Evolutionary conservation across 768 basidiomycete species (phyloP), one percentile per base, ranked within the genome.

Genomic region (Termitomyces sp.): DNA sequence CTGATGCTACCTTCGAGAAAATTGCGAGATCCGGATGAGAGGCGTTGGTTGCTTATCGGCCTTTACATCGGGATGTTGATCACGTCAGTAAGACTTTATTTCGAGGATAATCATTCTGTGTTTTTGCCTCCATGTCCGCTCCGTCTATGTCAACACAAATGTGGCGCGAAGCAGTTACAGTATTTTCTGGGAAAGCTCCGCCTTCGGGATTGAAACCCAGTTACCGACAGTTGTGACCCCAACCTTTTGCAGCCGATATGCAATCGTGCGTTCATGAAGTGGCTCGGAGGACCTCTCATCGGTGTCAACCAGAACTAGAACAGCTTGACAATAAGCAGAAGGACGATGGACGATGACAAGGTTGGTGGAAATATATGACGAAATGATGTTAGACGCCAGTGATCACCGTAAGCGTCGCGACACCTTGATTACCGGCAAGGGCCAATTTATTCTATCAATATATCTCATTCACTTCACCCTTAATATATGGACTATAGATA

Each of bases 31-130:
- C 32, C 32, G 32, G 32, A 75, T 30, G 75, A 80, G 20, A 79
- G 80, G 59, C 80, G 80, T 61, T 81, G 79, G 79, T 68, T 81
- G 8, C 59, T 77, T 1, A 62, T 70, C 3, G 79, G 78, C 3
- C 64, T 82, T 38, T 79, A 82, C 55, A 70, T 70, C 43, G 70
- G 66, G 41, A 75, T 80, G 75, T 77, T 72, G 71, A 78, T 59
- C 12, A 66, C 48, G 63, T 69, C 40, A 28, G 26, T 26, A 20
- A 40, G 32, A 26, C 57, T 12, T 62, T 12, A 64, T 20, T 30
- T 33, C 14, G 50, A 61, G 16, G 14, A 50, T 12, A 54, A 54
- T 20, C 35, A n/a, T 10, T 38, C 40, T 20, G 41, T 58, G n/a
- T 35, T 16, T 5, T 50, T 54, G 12, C 47, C 59, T 30, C 40